Conservation (phyloP, 257 asterid species). For the Nicotiana knightiana region DNA sequence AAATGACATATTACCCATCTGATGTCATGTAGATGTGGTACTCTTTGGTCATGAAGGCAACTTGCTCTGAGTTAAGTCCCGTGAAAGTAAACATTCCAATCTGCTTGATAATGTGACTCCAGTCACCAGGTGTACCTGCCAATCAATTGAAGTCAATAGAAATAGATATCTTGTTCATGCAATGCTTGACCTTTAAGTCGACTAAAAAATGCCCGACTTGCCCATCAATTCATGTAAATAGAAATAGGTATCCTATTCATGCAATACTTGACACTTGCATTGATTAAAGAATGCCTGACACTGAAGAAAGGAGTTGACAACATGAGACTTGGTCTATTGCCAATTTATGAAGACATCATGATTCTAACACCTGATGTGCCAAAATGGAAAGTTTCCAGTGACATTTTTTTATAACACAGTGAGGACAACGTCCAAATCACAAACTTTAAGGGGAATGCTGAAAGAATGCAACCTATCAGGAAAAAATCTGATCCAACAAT, state of each 20-base stretch:
- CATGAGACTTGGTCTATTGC: no score
- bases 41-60: constrained; percentile 79
- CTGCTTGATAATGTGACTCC: constrained; percentile 98
- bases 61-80: constrained; percentile 76
- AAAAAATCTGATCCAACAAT: neutral
- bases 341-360: neutral
- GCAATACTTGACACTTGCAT: neutral
- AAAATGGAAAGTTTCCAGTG: neutral
- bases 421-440: neutral
- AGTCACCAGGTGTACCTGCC: constrained; percentile 97
- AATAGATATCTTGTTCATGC: neutral
- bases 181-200: neutral
- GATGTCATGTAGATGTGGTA: constrained; percentile 97
- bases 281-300: neutral
- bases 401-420: neutral
- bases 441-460: neutral
- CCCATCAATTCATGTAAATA: constrained; percentile 7
- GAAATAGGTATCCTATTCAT: neutral
- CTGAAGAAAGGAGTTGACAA: neutral
- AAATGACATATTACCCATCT: constrained; percentile 59
- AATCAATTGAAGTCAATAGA: neutral
- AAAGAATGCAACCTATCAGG: neutral
- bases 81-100: constrained; percentile 99
- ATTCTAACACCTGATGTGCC: neutral
- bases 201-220: constrained; percentile 29